A percentile compares a stretch with the other conserved stretches of the same genome.
Evolutionary conservation across 352 stramenopile genomes (phyloP).

Genomic region (Phytophthora crassamura): DNA sequence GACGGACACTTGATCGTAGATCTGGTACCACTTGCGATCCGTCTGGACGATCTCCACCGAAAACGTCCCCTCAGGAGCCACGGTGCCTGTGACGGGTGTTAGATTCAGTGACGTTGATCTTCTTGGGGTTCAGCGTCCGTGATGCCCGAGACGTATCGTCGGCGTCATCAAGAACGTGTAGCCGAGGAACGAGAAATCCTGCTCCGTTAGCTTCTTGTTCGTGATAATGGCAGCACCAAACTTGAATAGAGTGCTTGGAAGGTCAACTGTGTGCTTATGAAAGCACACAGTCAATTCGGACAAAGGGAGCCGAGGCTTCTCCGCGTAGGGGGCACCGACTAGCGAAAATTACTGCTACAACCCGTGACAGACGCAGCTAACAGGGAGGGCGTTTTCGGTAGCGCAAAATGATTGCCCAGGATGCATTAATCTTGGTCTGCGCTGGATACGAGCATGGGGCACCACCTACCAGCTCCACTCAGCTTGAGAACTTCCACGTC

Average conservation of each 20-base stretch:
- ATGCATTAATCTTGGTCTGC: too few relatives aligned
- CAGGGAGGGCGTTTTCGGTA: too few relatives aligned
- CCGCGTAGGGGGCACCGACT: too few relatives aligned
- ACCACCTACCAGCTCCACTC: too few relatives aligned
- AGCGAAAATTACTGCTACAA: too few relatives aligned
- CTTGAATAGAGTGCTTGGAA: slow-evolving; percentile 20
- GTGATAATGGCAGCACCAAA: slow-evolving; percentile 14
- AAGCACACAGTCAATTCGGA: too few relatives aligned
- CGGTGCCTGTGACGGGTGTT: slow-evolving; percentile 46
- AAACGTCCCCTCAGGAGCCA: slow-evolving; percentile 44
- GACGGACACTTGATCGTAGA: slow-evolving; percentile 45
- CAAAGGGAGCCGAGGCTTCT: too few relatives aligned
- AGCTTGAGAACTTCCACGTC: neutral
- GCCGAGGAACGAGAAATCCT: slow-evolving; percentile 59
- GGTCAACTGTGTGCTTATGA: too few relatives aligned
- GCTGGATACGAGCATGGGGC: too few relatives aligned
- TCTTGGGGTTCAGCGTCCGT: slow-evolving; percentile 49
- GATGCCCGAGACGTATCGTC: slow-evolving; percentile 53
- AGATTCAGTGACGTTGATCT: slow-evolving; percentile 53
- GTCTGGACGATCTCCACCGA: slow-evolving; percentile 55
- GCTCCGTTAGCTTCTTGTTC: slow-evolving; percentile 51
- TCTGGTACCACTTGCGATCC: slow-evolving; percentile 67
- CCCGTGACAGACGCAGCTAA: too few relatives aligned
- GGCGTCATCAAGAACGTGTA: slow-evolving; percentile 60
- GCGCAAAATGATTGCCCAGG: too few relatives aligned